Base-by-base conservation (phyloP, 2,329 filamentous ascomycete genomes). In the Lecanicillium sp. region DNA sequence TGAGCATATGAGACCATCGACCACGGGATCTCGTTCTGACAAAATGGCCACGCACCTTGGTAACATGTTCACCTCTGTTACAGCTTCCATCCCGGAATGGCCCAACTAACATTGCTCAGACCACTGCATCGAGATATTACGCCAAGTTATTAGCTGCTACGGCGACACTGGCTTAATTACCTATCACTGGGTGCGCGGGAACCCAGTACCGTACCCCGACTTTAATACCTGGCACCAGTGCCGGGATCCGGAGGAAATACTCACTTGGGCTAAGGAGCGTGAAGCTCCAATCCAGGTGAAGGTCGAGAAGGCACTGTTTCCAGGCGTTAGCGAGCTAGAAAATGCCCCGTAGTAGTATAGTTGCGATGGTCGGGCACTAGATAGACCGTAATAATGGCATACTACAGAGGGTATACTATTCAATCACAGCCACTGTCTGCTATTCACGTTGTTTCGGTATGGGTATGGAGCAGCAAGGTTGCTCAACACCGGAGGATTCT, bases 101-200 rank as follows among this genome's bases (percentile, higher is more conserved):
- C 29, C 37, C 11, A 21, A 4, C 27, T 41, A 21, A 41, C 45
- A 39, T 24, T 38, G 11, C 5, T 17, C 14, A 49, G 47, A 44
- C 24, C 47, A 49, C 39, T 49, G 47, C 46, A n/a, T 49, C 27
- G 46, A 44, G 17, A 36, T 43, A 9, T 15, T 49, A 5, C 46
- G 46, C 23, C 46, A 49, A 21, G 46, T 27, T 11, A 29, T 43
- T 7, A 44, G 8, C 12, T 49, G 46, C 23, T 32, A 23, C 9
- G 19, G 20, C 19, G 42, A 44, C 32, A 17, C 30, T 17, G 42
- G 42, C 19, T 12, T 44, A 5, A 44, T 44, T 19, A 33, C 32
- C 5, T 44, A 8, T 27, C 29, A 44, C 30, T 44, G 29, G 29
- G 42, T 44, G 2, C 10, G 11, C 12, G 29, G 29, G n/a, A 35